phyloP scores from a whole-genome alignment of 805 yeast genomes.

The Sungouiozyma intestinalis region DNA sequence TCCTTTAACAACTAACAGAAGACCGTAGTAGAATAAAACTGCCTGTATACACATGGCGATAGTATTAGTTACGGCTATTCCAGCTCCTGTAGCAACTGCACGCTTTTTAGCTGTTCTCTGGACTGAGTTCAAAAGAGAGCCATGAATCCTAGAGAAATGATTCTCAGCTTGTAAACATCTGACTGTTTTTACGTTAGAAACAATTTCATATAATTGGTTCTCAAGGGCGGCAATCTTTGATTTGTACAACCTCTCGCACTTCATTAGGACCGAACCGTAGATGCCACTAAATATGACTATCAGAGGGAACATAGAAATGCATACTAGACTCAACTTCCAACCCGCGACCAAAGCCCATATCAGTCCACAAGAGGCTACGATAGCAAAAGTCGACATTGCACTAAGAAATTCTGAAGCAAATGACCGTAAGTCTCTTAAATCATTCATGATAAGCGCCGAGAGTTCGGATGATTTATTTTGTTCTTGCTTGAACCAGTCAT shows the following conservation, averaged over 20 bases:
- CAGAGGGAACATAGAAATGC: conserved; percentile 63
- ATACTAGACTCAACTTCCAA: conserved; percentile 82
- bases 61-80: conserved; percentile 47
- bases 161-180: conserved; percentile 42
- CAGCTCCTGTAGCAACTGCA: conserved; percentile 54
- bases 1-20: conserved; percentile 49
- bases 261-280: conserved; percentile 43
- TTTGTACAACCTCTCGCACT: conserved; percentile 52
- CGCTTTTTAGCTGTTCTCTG: conserved; percentile 37
- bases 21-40: conserved; percentile 68
- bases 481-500: conserved; percentile 40
- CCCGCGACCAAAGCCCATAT: conserved; percentile 72
- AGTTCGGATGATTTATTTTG: conserved; percentile 39
- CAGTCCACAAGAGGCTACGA: conserved; percentile 49
- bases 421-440: conserved; percentile 63
- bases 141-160: conserved; percentile 36
- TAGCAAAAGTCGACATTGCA: conserved; percentile 40
- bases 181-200: conserved; percentile 54
- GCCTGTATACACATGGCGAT: conserved; percentile 56
- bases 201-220: conserved; percentile 39
- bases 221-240: conserved; percentile 45
- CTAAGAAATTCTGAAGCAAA: conserved; percentile 55
- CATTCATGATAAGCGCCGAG: conserved; percentile 65
- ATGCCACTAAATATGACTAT: conserved; percentile 40
- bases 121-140: conserved; percentile 24